A percentile compares a stretch with the other conserved stretches of the same genome.
Conservation (phyloP, 1,284 basidiomycete genomes). For the Rhodotorula sp. region DNA sequence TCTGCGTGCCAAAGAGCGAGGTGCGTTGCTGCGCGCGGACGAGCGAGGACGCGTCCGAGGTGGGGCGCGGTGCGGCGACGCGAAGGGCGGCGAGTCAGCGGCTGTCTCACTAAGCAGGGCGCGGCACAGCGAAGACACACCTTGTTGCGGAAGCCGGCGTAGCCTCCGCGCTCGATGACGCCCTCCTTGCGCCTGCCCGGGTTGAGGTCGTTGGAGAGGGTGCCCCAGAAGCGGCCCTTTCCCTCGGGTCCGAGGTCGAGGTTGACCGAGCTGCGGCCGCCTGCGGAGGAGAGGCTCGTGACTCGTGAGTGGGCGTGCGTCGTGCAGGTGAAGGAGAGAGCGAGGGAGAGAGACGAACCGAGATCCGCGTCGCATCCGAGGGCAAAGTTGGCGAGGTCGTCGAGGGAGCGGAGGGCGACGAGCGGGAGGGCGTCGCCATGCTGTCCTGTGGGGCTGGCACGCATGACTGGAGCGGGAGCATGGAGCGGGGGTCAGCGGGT, state of each 20-base stretch:
- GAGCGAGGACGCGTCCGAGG: neutral
- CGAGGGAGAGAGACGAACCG: slow-evolving; percentile 52
- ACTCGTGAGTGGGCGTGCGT: too few relatives aligned
- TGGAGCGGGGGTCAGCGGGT: neutral
- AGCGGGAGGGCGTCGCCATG: slow-evolving; percentile 28
- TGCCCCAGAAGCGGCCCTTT: slow-evolving; percentile 70
- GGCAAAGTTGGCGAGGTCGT: slow-evolving; percentile 64
- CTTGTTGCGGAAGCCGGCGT: slow-evolving; percentile 81
- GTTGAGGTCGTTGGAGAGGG: slow-evolving; percentile 67
- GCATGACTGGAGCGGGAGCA: slow-evolving; percentile 16
- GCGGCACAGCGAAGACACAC: slow-evolving; percentile 48
- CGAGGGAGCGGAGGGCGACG: slow-evolving; percentile 60
- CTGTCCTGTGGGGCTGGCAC: slow-evolving; percentile 20
- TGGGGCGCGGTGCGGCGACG: too few relatives aligned
- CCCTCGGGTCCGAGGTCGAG: slow-evolving; percentile 64
- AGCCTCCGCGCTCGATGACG: slow-evolving; percentile 61
- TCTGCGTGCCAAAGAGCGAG: slow-evolving; percentile 75
- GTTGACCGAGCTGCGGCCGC: slow-evolving; percentile 73
- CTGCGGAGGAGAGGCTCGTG: too few relatives aligned
- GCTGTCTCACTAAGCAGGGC: too few relatives aligned
- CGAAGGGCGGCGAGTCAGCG: neutral
- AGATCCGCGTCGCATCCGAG: slow-evolving; percentile 81
- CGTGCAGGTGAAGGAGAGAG: neutral
- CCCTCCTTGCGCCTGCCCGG: slow-evolving; percentile 60
- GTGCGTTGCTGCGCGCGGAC: slow-evolving; percentile 48